Base-by-base conservation (phyloP, 805 yeast genomes). In the Nematodospora valgi region DNA sequence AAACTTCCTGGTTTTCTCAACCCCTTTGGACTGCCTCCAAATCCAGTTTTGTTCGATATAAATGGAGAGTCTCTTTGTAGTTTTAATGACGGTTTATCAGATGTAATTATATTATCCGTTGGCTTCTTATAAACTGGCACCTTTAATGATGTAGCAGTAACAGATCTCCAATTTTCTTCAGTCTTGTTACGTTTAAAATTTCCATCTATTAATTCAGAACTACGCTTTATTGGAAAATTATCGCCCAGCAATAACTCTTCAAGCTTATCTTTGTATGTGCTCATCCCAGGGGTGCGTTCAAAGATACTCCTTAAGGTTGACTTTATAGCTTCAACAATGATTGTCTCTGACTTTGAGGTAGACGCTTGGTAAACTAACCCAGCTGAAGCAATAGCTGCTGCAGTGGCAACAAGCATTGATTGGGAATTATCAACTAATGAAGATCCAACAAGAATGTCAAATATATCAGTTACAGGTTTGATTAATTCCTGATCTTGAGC, bases 371-470 rank as follows among this genome's bases (percentile, higher is more conserved):
- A 64, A 2, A 62, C 46, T 6, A 68, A 59, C 2, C 68, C 67
- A n/a, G 59, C 56, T 4, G 72, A 52, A 1, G 66, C 58, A 3
- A 62, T 53, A 2, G 62, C 53, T 1, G 65, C 61, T 6, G 69
- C 57, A 1, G 69, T 60, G 2, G 70, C 62, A 8, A 55, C 40
- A 18, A 62, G 45, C 16, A 54, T 60, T 20, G 59, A 57, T 35
- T 48, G 49, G 2, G 68, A 58, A 26, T 59, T 63, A 23, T 59
- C 67, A 12, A 53, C 52, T 11, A 47, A 49, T 6, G 62, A 49
- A 16, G 56, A 48, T n/a, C 57, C 62, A 0, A 58, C 59, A 41
- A 57, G 46, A 13, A 67, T 57, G 49, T 58, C 64, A 49, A 56
- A 66, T 27, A 54, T 51, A 46, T 59, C 72, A 19, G 56, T 49